Base-by-base conservation (phyloP, 2,329 filamentous ascomycete species). In the Amphichorda felina region DNA sequence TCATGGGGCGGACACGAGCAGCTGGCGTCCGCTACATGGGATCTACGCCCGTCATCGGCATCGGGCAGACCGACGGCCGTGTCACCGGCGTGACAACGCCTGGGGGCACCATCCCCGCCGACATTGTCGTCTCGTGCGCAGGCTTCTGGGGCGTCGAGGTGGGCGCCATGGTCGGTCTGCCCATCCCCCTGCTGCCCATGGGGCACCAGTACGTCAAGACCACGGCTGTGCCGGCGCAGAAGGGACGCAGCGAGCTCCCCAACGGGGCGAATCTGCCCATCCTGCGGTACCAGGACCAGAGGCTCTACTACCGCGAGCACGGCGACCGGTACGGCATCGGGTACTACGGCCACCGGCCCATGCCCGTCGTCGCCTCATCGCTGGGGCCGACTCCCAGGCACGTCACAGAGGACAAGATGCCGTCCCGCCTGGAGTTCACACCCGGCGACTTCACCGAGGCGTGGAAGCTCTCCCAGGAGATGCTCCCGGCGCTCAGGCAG, bases 141-240 rank as follows among this genome's bases (percentile, higher is more conserved):
- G 75, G 75, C 0, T 75, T 79, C 50, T 79, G 75, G 75, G 75
- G 75, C 9, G 75, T 78, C 7, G 74, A 79, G 47, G 58, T 79
- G 6, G 75, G 75, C 16, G 68, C 66, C 5, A 75, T 79, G 73
- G 63, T 70, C 29, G 73, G 64, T 4, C 45, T 77, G 10, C 55
- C 65, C 2, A 63, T 79, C 16, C 75, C 75, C 6, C 52, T 79
- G 4, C 60, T 76, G 1, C 75, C 75, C 3, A 61, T 79, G 39
- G 75, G 65, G 1, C 75, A 79, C 36, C 75, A 79, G 42, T 79
- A 79, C 42, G 75, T 60, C 34, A 79, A 77, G 53, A 79, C 75
- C 1, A 74, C 67, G 0, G 40, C 68, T 0, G 56, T 79, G 0
- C 62, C 66, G 1, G 54, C 33, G 50, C 56, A 33, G 53, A 61